phyloP scores from a whole-genome alignment of 768 basidiomycete species.

The Hygrophoropsis aurantiaca region DNA sequence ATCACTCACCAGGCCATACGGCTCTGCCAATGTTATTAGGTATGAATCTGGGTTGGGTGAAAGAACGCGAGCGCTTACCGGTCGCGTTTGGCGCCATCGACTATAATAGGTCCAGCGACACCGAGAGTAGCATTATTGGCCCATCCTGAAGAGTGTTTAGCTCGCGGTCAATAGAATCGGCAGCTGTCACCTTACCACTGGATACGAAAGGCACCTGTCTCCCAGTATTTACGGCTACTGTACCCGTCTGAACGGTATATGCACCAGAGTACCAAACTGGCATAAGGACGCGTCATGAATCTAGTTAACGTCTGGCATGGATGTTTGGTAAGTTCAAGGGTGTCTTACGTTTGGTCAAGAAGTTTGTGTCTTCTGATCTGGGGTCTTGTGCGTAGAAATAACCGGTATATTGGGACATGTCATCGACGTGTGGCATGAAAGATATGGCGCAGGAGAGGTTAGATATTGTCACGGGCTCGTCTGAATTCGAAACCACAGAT shows the following conservation, averaged over 20 bases:
- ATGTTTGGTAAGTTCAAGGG: too few relatives aligned
- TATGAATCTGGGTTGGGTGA: background rate
- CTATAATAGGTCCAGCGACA: slow-evolving; percentile 58
- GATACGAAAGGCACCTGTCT: slow-evolving; percentile 47
- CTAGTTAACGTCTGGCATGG: too few relatives aligned
- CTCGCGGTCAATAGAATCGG: background rate
- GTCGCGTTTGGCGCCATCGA: slow-evolving; percentile 62
- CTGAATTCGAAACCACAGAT: slow-evolving; percentile 42
- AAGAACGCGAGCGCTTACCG: slow-evolving; percentile 29
- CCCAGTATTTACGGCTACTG: slow-evolving; percentile 50
- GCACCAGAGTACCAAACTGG: slow-evolving; percentile 58
- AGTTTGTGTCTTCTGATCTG: slow-evolving; percentile 42
- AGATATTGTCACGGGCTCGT: slow-evolving; percentile 38
- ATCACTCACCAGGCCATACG: slow-evolving; percentile 51
- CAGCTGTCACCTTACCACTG: slow-evolving; percentile 27
- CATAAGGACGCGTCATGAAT: too few relatives aligned
- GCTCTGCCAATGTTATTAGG: slow-evolving; percentile 30
- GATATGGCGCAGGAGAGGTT: slow-evolving; percentile 52
- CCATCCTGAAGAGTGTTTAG: slow-evolving; percentile 39
- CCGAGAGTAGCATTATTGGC: slow-evolving; percentile 55
- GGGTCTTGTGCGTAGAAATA: slow-evolving; percentile 53
- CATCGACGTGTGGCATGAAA: slow-evolving; percentile 52
- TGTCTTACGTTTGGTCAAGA: slow-evolving; percentile 47
- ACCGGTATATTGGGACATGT: slow-evolving; percentile 47
- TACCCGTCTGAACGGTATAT: slow-evolving; percentile 62